These are phyloP conservation scores for Aureobasidium sp. DNA, from an alignment of 2,329 filamentous ascomycete genomes.

Conservation along the genomic window DNA sequence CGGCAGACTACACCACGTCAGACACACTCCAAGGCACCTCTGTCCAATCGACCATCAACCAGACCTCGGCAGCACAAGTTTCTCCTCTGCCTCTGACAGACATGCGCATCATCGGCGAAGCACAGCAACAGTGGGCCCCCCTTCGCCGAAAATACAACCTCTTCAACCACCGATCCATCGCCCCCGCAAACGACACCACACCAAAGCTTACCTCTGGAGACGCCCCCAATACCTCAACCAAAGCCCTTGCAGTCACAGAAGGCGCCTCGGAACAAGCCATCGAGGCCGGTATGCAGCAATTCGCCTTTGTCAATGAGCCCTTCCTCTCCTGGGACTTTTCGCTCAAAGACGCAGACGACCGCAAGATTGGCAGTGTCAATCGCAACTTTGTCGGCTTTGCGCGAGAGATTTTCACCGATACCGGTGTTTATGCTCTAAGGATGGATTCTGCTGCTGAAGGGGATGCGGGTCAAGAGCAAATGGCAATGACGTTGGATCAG, in stretches of 20 bases:
- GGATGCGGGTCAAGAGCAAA: constrained; percentile 20
- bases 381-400: constrained; percentile 58
- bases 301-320: constrained; percentile 56
- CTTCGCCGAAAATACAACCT: constrained; percentile 58
- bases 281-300: constrained; percentile 49
- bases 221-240: constrained; percentile 43
- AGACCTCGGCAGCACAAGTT: constrained; percentile 33
- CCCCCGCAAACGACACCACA: constrained; percentile 29
- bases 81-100: constrained; percentile 48
- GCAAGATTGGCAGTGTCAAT: constrained; percentile 54
- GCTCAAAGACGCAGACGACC: constrained; percentile 44
- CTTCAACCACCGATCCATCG: constrained; percentile 47
- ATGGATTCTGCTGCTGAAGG: constrained; percentile 52
- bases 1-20: not conserved
- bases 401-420: constrained; percentile 59
- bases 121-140: constrained; percentile 58
- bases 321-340: constrained; percentile 61
- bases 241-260: constrained; percentile 38
- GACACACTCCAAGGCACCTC: constrained; percentile 27
- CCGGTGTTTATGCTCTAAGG: constrained; percentile 56
- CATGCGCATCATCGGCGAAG: constrained; percentile 58
- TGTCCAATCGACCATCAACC: constrained; percentile 36
- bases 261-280: constrained; percentile 26
- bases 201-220: constrained; percentile 37
- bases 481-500: constrained; percentile 59